Base-by-base conservation (phyloP, 2,329 filamentous ascomycete species). In the Venturiaceae sp. region DNA sequence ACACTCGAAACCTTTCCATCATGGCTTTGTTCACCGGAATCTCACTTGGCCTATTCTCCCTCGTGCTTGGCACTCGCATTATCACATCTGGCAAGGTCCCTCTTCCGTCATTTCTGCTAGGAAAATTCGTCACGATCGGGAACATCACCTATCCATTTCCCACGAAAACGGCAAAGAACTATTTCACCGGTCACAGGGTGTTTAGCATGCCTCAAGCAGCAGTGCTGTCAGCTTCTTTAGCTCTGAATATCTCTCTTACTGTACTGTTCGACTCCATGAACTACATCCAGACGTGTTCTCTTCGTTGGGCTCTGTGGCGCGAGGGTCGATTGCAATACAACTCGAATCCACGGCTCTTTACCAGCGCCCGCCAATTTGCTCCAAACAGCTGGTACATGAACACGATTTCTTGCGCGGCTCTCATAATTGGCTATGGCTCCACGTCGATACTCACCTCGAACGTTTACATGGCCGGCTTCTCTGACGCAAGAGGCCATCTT, bases 281-380 rank as follows among this genome's bases (percentile, higher is more conserved):
- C 33, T 53, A 33, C 46, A 58, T 58, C 23, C 56, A 52, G 30
- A 28, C 19, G 19, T 55, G 41, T 19, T 37, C 56, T 9, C 41
- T 58, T 9, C 28, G 56, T 19, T 58, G 56, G 56, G 56, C 56
- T 21, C 30, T 58, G n/a, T 53, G 56, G 21, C 16, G 19, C 13
- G 56, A 58, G 21, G 56, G 56, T 6, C 26, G 47, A 1, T 32
- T 58, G 8, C 33, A 30, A 28, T 53, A 32, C 46, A 58, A 58
- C 21, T 58, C 56, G 8, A 58, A 58, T 39, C 56, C 56, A 5
- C 56, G 56, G 19, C 41, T 58, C 8, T 58, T 58, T 16, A 37
- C 19, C n/a, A 28, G 44, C 16, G 47, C 56, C 6, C 28, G 47
- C 3, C 11, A 19, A 8, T 53, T 37, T 19, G 46, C 46, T 11